These are phyloP conservation scores for Trichaptum fuscoviolaceum DNA, from an alignment of 768 basidiomycete genomes.

Conservation along the genomic window DNA sequence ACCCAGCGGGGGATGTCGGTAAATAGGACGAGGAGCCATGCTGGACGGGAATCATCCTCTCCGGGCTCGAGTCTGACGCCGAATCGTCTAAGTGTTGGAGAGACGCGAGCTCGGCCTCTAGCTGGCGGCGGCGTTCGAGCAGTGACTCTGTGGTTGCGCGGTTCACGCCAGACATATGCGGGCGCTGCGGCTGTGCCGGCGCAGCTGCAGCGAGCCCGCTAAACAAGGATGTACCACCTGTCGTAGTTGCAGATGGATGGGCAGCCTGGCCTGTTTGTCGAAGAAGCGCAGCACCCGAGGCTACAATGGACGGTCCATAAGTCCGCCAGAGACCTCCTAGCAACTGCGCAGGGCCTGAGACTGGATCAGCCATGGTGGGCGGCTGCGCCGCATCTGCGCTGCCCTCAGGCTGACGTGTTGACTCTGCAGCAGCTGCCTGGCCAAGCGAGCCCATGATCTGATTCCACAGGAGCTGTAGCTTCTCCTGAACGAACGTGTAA, in stretches of 20 bases:
- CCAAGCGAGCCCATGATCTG: constrained; percentile 46
- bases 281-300: constrained; percentile 60
- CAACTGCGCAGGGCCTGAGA: constrained; percentile 61
- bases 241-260: constrained; percentile 16
- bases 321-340: constrained; percentile 67
- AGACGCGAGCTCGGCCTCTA: constrained; percentile 57
- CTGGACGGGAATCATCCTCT: neutral
- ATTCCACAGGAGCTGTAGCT: constrained; percentile 61
- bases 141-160: constrained; percentile 29
- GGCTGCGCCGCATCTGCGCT: constrained; percentile 20
- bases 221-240: neutral
- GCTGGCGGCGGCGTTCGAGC: constrained; percentile 42
- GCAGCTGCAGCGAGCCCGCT: neutral
- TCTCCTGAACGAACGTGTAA: constrained; percentile 62
- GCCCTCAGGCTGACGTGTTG: constrained; percentile 5
- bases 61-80: neutral
- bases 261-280: constrained; percentile 44
- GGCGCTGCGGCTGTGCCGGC: constrained; percentile 21
- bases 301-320: constrained; percentile 70
- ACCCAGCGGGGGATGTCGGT: constrained; percentile 5
- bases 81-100: constrained; percentile 17
- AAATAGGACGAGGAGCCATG: constrained; percentile 5
- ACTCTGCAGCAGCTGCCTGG: constrained; percentile 20
- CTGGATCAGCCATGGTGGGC: constrained; percentile 46
- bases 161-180: constrained; percentile 6